Evolutionary conservation across 768 basidiomycete genomes (phyloP).

Genomic region (Boletus rubroflammeus): DNA sequence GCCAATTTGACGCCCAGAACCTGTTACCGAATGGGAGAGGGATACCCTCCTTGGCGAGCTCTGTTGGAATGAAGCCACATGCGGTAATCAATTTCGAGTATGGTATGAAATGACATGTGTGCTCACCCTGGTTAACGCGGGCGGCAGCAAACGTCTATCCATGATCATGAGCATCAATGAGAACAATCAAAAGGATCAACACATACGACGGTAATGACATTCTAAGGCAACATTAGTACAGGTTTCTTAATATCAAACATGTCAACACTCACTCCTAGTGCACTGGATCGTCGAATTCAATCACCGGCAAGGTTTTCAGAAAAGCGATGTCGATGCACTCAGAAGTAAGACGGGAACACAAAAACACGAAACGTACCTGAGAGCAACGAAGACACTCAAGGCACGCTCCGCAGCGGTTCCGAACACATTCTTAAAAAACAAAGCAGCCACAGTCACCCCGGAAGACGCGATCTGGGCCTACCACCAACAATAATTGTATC

Average conservation of each 20-base stretch:
- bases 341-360: neutral
- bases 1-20: conserved; percentile 64
- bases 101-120: neutral
- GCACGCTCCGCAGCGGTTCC: conserved; percentile 50
- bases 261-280: conserved; percentile 31
- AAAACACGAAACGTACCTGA: conserved; percentile 38
- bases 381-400: conserved; percentile 53
- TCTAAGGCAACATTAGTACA: conserved; percentile 16
- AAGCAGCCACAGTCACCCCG: conserved; percentile 54
- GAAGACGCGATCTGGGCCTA: conserved; percentile 44
- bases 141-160: conserved; percentile 47
- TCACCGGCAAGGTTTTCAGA: neutral
- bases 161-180: neutral
- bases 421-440: conserved; percentile 61
- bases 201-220: conserved; percentile 33
- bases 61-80: conserved; percentile 21
- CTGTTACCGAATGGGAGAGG: conserved; percentile 55
- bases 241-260: neutral
- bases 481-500: neutral
- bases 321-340: too few relatives aligned
- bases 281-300: conserved; percentile 23
- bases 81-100: neutral
- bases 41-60: conserved; percentile 61
- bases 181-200: neutral
- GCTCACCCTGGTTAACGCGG: conserved; percentile 50